Evolutionary conservation across 1,284 basidiomycete genomes (phyloP).

Genomic region (Ustilago esculenta): DNA sequence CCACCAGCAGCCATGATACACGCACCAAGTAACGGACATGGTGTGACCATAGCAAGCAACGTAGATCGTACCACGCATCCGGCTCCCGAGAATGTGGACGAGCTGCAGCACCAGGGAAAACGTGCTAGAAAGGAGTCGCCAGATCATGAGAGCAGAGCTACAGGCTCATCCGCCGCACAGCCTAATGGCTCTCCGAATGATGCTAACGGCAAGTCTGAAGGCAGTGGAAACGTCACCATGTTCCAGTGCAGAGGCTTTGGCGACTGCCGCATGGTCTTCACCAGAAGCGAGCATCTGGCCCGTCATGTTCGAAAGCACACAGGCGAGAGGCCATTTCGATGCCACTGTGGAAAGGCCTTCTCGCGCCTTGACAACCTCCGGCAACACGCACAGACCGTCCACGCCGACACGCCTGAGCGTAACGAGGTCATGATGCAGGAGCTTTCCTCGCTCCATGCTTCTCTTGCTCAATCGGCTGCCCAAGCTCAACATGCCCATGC

Average conservation of each 20-base stretch:
- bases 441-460: conserved; percentile 83
- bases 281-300: conserved; percentile 90
- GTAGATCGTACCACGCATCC: conserved; percentile 9
- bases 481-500: conserved; percentile 57
- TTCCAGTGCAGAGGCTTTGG: conserved; percentile 95
- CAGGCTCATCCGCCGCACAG: background rate
- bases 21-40: conserved; percentile 15
- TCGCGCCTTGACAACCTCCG: conserved; percentile 94
- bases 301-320: conserved; percentile 97
- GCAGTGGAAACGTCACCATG: conserved; percentile 76
- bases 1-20: conserved; percentile 1
- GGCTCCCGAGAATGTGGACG: background rate
- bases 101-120: conserved; percentile 12
- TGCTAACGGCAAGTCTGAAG: conserved; percentile 26
- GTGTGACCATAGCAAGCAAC: background rate
- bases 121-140: conserved; percentile 28
- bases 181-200: conserved; percentile 11
- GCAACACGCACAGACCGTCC: conserved; percentile 94
- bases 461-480: conserved; percentile 71
- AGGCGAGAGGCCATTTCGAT: conserved; percentile 89
- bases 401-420: conserved; percentile 82
- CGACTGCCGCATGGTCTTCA: conserved; percentile 95
- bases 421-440: conserved; percentile 93
- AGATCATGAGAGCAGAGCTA: conserved; percentile 5
- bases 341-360: conserved; percentile 94